A percentile compares a stretch with the other conserved stretches of the same genome.
Evolutionary conservation across 2,329 filamentous ascomycete genomes (phyloP).

Genomic region (Apiospora saccharicola): DNA sequence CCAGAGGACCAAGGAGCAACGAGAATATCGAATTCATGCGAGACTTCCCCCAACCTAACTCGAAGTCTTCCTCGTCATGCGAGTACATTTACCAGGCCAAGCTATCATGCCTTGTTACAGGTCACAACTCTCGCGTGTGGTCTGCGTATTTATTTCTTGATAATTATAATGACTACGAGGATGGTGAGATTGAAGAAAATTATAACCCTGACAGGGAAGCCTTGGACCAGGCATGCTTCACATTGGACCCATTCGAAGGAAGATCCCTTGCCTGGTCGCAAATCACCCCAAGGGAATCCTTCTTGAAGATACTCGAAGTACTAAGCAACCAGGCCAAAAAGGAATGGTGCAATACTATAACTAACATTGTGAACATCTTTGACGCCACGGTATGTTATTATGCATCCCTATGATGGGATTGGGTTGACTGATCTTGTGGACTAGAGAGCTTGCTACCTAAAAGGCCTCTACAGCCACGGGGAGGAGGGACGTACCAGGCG

Average conservation of each 20-base stretch:
- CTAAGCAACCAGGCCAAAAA: too few species aligned
- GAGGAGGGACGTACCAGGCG: too few species aligned
- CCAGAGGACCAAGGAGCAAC: too few species aligned
- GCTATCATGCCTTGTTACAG: neutral
- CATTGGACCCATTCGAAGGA: neutral
- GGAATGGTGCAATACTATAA: too few species aligned
- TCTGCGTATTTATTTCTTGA: neutral
- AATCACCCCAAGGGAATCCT: too few species aligned
- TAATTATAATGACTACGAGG: neutral
- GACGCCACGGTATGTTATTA: too few species aligned
- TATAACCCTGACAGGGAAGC: neutral
- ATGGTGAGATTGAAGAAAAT: neutral
- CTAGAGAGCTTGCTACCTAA: too few species aligned
- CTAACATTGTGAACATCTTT: too few species aligned
- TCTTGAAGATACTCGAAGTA: neutral
- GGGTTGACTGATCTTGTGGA: too few species aligned
- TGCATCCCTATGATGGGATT: too few species aligned
- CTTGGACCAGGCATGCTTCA: neutral
- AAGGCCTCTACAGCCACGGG: too few species aligned
- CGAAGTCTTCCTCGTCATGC: neutral
- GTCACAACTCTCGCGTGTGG: neutral
- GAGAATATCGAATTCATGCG: neutral
- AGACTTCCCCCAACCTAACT: neutral
- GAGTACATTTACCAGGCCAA: neutral
- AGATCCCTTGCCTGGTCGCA: neutral